phyloP scores from a whole-genome alignment of 495 filamentous ascomycete genomes.

The Tuber indicum region DNA sequence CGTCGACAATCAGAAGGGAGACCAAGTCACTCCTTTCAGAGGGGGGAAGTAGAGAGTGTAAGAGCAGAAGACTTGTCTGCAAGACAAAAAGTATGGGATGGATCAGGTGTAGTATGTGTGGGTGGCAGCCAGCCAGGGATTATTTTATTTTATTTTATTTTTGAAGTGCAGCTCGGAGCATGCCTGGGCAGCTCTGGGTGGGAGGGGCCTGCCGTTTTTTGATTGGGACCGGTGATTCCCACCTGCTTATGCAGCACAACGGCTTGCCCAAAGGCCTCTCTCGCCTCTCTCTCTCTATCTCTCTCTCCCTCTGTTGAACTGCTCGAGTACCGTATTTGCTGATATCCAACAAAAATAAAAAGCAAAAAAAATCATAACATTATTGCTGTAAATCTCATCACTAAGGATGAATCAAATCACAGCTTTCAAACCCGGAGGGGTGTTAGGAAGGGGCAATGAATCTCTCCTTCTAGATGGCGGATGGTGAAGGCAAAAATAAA shows the following conservation, averaged over 20 bases:
- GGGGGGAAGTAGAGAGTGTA: not conserved
- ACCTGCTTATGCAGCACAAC: conserved; percentile 1
- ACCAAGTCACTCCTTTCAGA: not conserved
- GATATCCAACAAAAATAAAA: not conserved
- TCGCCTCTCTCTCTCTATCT: too few relatives aligned
- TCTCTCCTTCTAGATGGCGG: not conserved
- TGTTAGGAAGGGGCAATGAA: not conserved
- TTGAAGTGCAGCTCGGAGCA: not conserved
- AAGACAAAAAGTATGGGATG: not conserved
- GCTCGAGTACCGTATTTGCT: not conserved
- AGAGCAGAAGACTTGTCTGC: not conserved
- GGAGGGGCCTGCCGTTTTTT: not conserved
- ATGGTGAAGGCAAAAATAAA: not conserved
- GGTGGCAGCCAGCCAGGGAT: not conserved
- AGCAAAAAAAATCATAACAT: not conserved
- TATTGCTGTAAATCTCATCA: not conserved
- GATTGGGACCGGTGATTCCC: conserved; percentile 3
- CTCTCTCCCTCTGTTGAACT: too few relatives aligned
- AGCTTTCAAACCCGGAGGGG: not conserved
- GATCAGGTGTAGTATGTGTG: not conserved
- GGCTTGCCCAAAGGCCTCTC: not conserved
- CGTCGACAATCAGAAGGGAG: not conserved
- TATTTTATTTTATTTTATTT: not conserved
- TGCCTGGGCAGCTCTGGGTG: not conserved
- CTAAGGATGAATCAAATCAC: not conserved